Evolutionary conservation across 805 yeast species (phyloP), one percentile per base, ranked within the genome.

Genomic region (Huiozyma sinensis): DNA sequence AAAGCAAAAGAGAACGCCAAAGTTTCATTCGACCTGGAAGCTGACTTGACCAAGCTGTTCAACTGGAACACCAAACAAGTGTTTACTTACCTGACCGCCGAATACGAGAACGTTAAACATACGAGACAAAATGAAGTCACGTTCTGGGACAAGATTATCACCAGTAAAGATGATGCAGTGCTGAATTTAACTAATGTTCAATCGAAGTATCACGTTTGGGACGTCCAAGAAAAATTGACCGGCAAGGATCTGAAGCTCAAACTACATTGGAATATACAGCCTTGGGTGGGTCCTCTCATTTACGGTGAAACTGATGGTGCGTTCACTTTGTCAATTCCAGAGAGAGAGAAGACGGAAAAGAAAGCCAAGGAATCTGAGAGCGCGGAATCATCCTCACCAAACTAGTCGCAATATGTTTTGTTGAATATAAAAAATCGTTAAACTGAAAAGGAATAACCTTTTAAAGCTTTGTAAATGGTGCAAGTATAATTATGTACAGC

Each of bases 31-130:
- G 95, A 86, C 59, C 66, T 92, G 39, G 77, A 76, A 6, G 69
- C 76, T 1, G 96, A 90, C 63, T 69, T 90, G 48, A 60, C 84
- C 1, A 80, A 86, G 1, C 70, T 92, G 42, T 89, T 89, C 73
- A 88, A 83, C 63, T 90, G 97, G 96, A 92, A 90, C 65, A 92
- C 98, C 9, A 90, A 90, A 60, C 97, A 90, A 64, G 79, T 90
- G n/a, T 90, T 92, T 56, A 84, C 82, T 5, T 92, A 90, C 56
- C 69, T 92, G 49, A 84, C 94, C 3, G 95, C 94, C 1, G 90
- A 86, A 57, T 89, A 89, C 50, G 73, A 85, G 52, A 40, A 57
- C 47, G 59, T 65, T 46, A 53, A 65, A 47, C 52, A 51, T 1
- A 68, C 60, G 7, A 64, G 74, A n/a, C 58, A 62, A 2, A 83